phyloP scores from a whole-genome alignment of 495 filamentous ascomycete genomes.

The Copromyces sp. region DNA sequence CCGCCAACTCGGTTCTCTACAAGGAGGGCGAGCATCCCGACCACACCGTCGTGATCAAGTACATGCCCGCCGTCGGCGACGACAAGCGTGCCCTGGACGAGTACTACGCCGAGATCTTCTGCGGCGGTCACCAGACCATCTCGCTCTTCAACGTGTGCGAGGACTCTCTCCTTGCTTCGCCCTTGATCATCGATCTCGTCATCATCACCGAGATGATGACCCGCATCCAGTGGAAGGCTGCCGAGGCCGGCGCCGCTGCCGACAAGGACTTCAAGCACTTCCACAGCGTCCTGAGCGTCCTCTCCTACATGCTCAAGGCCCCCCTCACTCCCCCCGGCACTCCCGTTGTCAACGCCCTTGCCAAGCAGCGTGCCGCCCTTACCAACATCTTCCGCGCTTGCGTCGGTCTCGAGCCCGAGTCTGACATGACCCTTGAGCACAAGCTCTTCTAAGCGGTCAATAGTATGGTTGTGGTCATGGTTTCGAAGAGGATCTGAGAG shows the following conservation, averaged over 20 bases:
- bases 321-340: conserved; percentile 92
- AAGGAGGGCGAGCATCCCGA: conserved; percentile 78
- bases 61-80: conserved; percentile 98
- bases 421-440: conserved; percentile 98
- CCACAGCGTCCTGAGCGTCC: conserved; percentile 93
- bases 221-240: conserved; percentile 81
- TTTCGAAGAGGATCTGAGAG: neutral
- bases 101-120: conserved; percentile 99
- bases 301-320: conserved; percentile 99
- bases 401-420: conserved; percentile 94
- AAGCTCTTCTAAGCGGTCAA: conserved; percentile 62
- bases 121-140: conserved; percentile 97
- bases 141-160: conserved; percentile 97
- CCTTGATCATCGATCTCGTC: conserved; percentile 94
- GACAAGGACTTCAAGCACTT: conserved; percentile 80
- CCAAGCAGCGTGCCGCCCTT: conserved; percentile 89
- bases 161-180: conserved; percentile 94
- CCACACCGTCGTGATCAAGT: conserved; percentile 91
- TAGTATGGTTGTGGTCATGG: neutral
- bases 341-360: conserved; percentile 89
- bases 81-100: conserved; percentile 98
- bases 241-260: conserved; percentile 35
- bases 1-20: conserved; percentile 86
- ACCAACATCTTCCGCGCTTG: conserved; percentile 99
- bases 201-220: conserved; percentile 95